phyloP scores from a whole-genome alignment of 345 rosid genomes.

The Odontarrhena argentea region DNA sequence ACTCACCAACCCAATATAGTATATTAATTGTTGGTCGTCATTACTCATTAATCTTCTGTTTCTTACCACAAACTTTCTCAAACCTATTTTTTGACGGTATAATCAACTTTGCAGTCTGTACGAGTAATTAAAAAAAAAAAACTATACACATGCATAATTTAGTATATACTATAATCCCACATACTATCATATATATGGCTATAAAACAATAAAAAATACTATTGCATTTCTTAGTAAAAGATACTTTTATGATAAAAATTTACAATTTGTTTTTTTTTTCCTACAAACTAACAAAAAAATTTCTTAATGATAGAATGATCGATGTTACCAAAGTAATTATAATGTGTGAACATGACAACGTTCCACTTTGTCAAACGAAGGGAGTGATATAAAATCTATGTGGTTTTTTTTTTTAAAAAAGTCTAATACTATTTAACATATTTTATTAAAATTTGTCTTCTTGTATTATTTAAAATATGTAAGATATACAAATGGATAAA shows the following conservation, averaged over 20 bases:
- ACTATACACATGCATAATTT: too few relatives aligned
- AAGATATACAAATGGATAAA: not conserved
- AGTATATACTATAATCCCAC: too few relatives aligned
- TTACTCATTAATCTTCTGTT: slow-evolving; percentile 5
- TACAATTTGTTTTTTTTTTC: too few relatives aligned
- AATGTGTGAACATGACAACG: not conserved
- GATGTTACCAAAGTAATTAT: not conserved
- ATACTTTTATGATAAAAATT: too few relatives aligned
- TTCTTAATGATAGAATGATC: too few relatives aligned
- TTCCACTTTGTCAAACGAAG: not conserved
- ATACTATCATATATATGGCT: too few relatives aligned
- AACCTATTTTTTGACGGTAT: slow-evolving; percentile 1
- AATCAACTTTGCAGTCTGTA: not conserved
- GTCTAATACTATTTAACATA: not conserved
- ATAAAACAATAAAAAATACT: too few relatives aligned
- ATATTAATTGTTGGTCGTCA: slow-evolving; percentile 5
- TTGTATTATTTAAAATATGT: slow-evolving; percentile 3
- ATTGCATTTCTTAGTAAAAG: too few relatives aligned
- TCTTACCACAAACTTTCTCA: slow-evolving; percentile 13
- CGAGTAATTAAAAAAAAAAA: not conserved
- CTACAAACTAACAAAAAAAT: too few relatives aligned
- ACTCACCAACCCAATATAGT: slow-evolving; percentile 35
- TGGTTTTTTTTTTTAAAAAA: not conserved
- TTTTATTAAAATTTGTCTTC: not conserved
- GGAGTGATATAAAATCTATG: not conserved